Percentiles rank a stretch among this genome's conserved stretches.
These are phyloP conservation scores for Fusarium virguliforme DNA, from an alignment of 2,329 filamentous ascomycete species.

Conservation along the genomic window DNA sequence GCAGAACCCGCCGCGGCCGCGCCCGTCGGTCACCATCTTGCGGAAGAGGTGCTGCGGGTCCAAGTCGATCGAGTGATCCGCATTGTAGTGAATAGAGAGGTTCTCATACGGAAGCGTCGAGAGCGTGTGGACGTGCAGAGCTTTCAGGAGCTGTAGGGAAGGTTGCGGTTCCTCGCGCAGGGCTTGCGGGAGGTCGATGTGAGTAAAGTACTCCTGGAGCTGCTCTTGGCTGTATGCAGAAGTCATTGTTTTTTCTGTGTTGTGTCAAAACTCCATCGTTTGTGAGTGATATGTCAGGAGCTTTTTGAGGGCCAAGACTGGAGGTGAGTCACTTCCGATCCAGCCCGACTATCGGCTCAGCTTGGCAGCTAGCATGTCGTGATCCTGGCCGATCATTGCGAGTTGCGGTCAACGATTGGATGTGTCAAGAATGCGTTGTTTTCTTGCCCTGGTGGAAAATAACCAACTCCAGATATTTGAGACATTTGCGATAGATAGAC, in stretches of 20 bases:
- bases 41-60: constrained; percentile 63
- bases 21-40: constrained; percentile 64
- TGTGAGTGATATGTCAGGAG: too few species aligned
- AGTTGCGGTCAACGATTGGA: not conserved
- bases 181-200: constrained; percentile 28
- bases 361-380: constrained; percentile 20
- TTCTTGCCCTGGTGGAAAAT: too few species aligned
- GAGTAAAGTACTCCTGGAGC: constrained; percentile 32
- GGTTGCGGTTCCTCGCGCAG: constrained; percentile 23
- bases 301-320: not conserved
- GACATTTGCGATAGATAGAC: too few species aligned
- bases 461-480: too few species aligned
- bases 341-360: not conserved
- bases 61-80: constrained; percentile 59
- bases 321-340: constrained; percentile 27
- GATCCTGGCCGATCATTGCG: constrained; percentile 28
- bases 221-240: constrained; percentile 40
- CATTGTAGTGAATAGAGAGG: constrained; percentile 68
- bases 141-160: constrained; percentile 36
- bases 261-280: not conserved
- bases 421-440: not conserved
- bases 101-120: constrained; percentile 70
- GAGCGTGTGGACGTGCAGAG: constrained; percentile 41
- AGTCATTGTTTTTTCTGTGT: constrained; percentile 20
- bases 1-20: constrained; percentile 71